phyloP scores from a whole-genome alignment of 78 protist genomes.

The Trichosphaerium sp. region DNA sequence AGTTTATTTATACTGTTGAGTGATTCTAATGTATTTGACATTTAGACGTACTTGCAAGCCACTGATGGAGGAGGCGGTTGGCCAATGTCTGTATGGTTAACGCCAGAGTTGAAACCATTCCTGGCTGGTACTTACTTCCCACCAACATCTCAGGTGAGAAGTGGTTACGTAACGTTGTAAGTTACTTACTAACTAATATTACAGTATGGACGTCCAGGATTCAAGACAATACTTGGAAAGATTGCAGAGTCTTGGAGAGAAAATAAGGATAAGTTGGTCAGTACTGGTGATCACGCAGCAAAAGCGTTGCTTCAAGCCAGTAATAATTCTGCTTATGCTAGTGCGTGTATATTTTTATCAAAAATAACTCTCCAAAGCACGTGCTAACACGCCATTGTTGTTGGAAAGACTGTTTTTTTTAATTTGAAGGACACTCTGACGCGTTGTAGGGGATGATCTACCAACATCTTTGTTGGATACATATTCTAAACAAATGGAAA shows the following conservation, averaged over 20 bases:
- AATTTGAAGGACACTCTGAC: too few species aligned
- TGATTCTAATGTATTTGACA: background rate
- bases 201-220: conserved; percentile 33
- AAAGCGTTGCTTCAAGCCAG: too few species aligned
- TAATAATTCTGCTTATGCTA: too few species aligned
- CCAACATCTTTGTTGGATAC: too few species aligned
- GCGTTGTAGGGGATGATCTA: too few species aligned
- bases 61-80: conserved; percentile 68
- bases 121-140: conserved; percentile 63
- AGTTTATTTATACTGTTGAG: background rate
- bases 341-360: too few species aligned
- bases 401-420: too few species aligned
- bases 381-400: too few species aligned
- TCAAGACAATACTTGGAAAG: conserved; percentile 7
- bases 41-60: conserved; percentile 39
- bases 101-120: conserved; percentile 56
- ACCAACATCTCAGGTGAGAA: background rate
- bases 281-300: background rate
- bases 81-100: conserved; percentile 72
- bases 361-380: too few species aligned
- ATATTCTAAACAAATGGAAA: too few species aligned
- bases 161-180: background rate
- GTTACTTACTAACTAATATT: conserved; percentile 33
- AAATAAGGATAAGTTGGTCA: conserved; percentile 10
- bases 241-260: conserved; percentile 23